A percentile compares a stretch with the other conserved stretches of the same genome.
phyloP scores from a whole-genome alignment of 208 protist species.

The Trypanosoma vivax region DNA sequence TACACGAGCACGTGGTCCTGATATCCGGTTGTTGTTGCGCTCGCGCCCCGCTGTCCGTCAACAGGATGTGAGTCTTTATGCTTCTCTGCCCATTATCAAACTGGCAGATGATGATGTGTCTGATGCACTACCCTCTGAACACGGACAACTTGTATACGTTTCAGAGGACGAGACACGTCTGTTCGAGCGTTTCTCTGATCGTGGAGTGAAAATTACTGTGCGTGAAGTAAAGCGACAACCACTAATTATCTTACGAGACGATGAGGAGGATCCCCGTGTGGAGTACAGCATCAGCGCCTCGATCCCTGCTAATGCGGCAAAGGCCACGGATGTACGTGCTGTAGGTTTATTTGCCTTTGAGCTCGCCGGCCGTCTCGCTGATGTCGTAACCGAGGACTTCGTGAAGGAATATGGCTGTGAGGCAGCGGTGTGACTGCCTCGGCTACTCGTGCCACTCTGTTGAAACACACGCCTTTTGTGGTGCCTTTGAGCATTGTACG shows the following conservation, averaged over 20 bases:
- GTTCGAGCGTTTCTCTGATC: conserved; percentile 71
- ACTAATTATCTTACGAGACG: conserved; percentile 80
- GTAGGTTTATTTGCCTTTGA: conserved; percentile 63
- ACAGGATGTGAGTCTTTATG: conserved; percentile 65
- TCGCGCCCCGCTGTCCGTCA: conserved; percentile 48
- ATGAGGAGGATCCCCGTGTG: conserved; percentile 79
- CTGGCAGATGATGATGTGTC: conserved; percentile 72
- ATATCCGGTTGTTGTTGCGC: conserved; percentile 68
- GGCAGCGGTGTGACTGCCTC: conserved; percentile 9
- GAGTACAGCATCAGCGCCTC: conserved; percentile 67
- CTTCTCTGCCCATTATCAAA: conserved; percentile 45
- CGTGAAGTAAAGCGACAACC: conserved; percentile 75
- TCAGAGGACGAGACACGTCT: conserved; percentile 75
- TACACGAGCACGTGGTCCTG: conserved; percentile 52
- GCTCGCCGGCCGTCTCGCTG: conserved; percentile 37
- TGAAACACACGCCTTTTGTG: too few species aligned
- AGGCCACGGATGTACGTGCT: conserved; percentile 55
- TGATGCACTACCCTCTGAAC: conserved; percentile 74
- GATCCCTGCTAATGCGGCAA: conserved; percentile 51
- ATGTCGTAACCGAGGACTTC: conserved; percentile 42
- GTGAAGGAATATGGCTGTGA: conserved; percentile 57
- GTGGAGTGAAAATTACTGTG: conserved; percentile 49
- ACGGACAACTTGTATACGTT: conserved; percentile 88
- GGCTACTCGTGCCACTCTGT: too few species aligned
- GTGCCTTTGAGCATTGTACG: too few species aligned